Evolutionary conservation across 2,329 filamentous ascomycete species (phyloP), one percentile per base, ranked within the genome.

Genomic region (Colletotrichum endophyticum): DNA sequence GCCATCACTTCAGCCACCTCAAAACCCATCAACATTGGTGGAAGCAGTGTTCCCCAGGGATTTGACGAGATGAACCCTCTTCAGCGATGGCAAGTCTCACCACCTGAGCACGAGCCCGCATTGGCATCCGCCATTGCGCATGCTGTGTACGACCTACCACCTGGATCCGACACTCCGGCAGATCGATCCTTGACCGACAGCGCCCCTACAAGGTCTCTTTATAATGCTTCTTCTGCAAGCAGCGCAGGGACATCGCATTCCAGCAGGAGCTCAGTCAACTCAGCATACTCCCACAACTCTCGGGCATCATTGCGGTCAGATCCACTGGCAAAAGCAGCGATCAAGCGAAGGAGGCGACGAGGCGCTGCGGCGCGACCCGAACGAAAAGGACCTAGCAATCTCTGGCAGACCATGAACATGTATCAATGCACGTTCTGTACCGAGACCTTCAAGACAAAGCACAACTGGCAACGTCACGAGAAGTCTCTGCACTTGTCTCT

Each of bases 391-490:
- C 34, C 70, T 3, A 66, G 39, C 9, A 63, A 63, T 2, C 73
- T 76, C 15, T 69, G 57, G 73, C 70, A 68, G 13, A 61, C 73
- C 1, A 25, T 32, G 5, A 68, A 73, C 6, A 73, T 53, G 5
- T 85, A 83, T 30, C 87, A 88, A 62, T 88, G 87, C 76, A 88
- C 87, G 0, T 88, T 88, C 57, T 88, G 87, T 53, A 87, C 86
- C 0, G 86, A 88, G 61, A 85, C 85, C 0, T 88, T 88, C 79
- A 85, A 85, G 66, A 84, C 84, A 0, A 88, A 87, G 22, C 84
- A 88, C 70, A 86, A 87, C 16, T 88, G 87, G 87, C 85, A 86
- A 53, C 83, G 90, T 22, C 90, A 91, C 76, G 90, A 91, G 72
- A 86, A 86, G 63, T 85, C 86, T 64, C 84, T 85, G 71, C 89